phyloP scores from a whole-genome alignment of 108 stramenopile genomes.

The Fistulifera pelliculosa region DNA sequence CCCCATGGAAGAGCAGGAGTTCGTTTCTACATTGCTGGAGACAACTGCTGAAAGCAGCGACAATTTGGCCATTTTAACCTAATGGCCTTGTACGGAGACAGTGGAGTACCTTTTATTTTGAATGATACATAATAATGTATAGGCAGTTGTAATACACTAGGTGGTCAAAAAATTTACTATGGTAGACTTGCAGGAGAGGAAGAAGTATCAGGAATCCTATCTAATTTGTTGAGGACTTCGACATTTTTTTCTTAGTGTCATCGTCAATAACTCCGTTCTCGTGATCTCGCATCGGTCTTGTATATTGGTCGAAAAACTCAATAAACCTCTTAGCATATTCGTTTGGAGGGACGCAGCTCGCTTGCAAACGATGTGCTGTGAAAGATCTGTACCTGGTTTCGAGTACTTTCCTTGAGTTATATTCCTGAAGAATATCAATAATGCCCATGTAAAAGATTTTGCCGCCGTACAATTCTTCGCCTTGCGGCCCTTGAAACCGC shows the following conservation, averaged over 20 bases:
- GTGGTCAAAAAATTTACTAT: too few relatives aligned
- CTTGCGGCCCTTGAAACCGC: constrained; percentile 33
- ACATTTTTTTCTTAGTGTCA: not conserved
- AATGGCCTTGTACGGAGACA: not conserved
- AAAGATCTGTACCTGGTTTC: constrained; percentile 69
- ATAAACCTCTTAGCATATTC: constrained; percentile 78
- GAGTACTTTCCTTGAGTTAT: constrained; percentile 80
- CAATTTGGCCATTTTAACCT: constrained; percentile 11
- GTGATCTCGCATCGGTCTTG: constrained; percentile 4
- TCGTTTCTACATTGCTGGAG: constrained; percentile 70
- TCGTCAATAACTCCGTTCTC: constrained; percentile 1
- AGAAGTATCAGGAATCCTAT: too few relatives aligned
- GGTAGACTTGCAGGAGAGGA: too few relatives aligned
- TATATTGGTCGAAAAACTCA: constrained; percentile 73
- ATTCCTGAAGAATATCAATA: constrained; percentile 96
- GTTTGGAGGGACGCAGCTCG: constrained; percentile 77
- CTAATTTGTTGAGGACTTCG: too few relatives aligned
- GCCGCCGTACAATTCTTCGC: constrained; percentile 50
- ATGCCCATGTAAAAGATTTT: constrained; percentile 93
- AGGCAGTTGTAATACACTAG: too few relatives aligned
- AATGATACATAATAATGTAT: too few relatives aligned
- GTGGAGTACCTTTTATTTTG: too few relatives aligned
- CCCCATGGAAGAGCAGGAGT: constrained; percentile 74
- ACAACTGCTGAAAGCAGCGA: constrained; percentile 29
- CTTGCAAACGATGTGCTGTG: constrained; percentile 42